phyloP scores from a whole-genome alignment of 495 filamentous ascomycete species.

The Neurospora sublineolata region DNA sequence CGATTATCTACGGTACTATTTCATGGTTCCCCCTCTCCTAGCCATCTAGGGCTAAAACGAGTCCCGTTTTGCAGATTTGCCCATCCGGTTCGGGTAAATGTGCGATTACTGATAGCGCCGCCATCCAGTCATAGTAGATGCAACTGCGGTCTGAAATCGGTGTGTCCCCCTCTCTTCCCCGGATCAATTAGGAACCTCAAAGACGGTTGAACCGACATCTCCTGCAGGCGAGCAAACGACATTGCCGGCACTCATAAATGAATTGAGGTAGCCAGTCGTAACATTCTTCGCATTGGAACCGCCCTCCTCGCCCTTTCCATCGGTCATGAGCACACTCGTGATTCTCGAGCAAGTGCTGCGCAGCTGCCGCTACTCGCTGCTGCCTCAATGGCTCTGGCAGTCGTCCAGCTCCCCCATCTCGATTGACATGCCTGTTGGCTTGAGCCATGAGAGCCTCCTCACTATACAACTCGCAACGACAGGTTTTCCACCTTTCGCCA shows the following conservation, averaged over 20 bases:
- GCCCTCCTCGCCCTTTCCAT: slow-evolving; percentile 6
- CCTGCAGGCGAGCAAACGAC: slow-evolving; percentile 10
- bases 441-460: slow-evolving; percentile 22
- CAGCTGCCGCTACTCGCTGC: not conserved
- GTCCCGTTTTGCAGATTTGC: too few relatives aligned
- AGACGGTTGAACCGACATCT: slow-evolving; percentile 14
- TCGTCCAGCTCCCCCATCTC: slow-evolving; percentile 2
- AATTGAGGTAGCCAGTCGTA: slow-evolving; percentile 3
- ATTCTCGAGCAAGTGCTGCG: slow-evolving; percentile 3
- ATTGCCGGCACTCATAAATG: slow-evolving; percentile 18
- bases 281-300: slow-evolving; percentile 12
- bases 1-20: too few relatives aligned
- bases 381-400: not conserved
- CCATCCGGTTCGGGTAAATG: too few relatives aligned
- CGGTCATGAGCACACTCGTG: slow-evolving; percentile 12
- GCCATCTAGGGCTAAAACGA: too few relatives aligned
- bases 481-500: slow-evolving; percentile 39
- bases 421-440: slow-evolving; percentile 23
- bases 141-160: not conserved
- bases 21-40: too few relatives aligned
- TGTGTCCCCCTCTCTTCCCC: not conserved
- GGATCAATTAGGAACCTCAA: not conserved
- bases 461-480: slow-evolving; percentile 32
- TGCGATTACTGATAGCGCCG: too few relatives aligned
- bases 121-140: too few relatives aligned